These are phyloP conservation scores for Verbena officinalis DNA, from an alignment of 257 asterid species.

Conservation along the genomic window DNA sequence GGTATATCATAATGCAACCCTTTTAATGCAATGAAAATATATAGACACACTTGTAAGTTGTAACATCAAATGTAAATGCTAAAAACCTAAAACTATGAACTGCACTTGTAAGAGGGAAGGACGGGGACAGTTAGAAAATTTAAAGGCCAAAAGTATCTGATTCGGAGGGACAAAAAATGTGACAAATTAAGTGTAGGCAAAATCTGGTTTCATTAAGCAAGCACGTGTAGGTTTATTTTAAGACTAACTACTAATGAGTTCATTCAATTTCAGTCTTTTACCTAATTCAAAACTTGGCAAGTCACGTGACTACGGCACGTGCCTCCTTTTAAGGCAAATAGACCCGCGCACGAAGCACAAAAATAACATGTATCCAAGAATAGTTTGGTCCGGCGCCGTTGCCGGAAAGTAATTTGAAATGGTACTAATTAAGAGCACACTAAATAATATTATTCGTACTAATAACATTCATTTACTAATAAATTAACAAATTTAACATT, in stretches of 20 bases:
- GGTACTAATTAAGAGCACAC: neutral
- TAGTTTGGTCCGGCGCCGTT: constrained; percentile 32
- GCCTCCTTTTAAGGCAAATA: constrained; percentile 11
- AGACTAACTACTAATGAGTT: constrained; percentile 20
- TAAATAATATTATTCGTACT: constrained; percentile 7
- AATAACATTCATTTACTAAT: constrained; percentile 18
- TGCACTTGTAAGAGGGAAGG: constrained; percentile 22
- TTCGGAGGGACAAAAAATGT: constrained; percentile 32
- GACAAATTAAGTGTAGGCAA: constrained; percentile 33
- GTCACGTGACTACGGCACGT: constrained; percentile 64
- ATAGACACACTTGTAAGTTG: neutral
- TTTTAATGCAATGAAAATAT: neutral
- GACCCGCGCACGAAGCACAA: constrained; percentile 30
- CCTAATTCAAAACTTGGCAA: constrained; percentile 54
- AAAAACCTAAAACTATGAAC: neutral
- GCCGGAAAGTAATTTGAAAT: constrained; percentile 35
- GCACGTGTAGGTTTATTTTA: constrained; percentile 34
- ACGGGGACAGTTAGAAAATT: constrained; percentile 13
- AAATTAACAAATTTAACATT: constrained; percentile 16
- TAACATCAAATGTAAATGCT: too few relatives aligned
- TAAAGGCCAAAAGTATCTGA: constrained; percentile 4
- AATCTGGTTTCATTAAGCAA: constrained; percentile 34
- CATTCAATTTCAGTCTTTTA: constrained; percentile 64
- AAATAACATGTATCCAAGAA: constrained; percentile 28
- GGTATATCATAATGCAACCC: neutral